A percentile compares a stretch with the other conserved stretches of the same genome.
These are phyloP conservation scores for Melampsora abietis-canadensis DNA, from an alignment of 1,284 basidiomycete species.

Conservation along the genomic window DNA sequence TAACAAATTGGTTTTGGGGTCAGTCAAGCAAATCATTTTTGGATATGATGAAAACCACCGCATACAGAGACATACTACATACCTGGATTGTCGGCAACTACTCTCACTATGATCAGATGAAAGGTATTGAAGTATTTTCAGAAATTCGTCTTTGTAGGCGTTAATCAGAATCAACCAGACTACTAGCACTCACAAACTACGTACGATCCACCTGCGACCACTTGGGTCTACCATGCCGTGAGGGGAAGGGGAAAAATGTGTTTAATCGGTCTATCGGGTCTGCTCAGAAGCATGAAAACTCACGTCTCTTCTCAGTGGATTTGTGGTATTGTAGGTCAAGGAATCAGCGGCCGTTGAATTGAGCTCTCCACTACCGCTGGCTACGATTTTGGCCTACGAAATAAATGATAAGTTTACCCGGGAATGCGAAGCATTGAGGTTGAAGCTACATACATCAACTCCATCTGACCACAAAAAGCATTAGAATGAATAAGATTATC, in stretches of 20 bases:
- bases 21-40: not conserved
- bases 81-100: slow-evolving; percentile 14
- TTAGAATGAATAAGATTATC: too few species aligned
- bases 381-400: slow-evolving; percentile 49
- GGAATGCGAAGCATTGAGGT: not conserved
- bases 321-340: slow-evolving; percentile 49
- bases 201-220: slow-evolving; percentile 24
- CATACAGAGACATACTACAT: not conserved
- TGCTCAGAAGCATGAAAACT: not conserved
- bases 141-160: not conserved
- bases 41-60: too few species aligned
- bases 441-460: slow-evolving; percentile 2
- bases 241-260: slow-evolving; percentile 2
- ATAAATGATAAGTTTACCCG: not conserved
- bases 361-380: slow-evolving; percentile 51
- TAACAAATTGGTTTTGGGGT: not conserved
- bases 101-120: not conserved
- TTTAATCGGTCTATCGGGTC: not conserved
- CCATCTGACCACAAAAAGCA: not conserved
- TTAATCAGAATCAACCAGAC: not conserved
- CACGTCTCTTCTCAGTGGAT: slow-evolving; percentile 54
- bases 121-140: not conserved
- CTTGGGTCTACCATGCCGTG: slow-evolving; percentile 11
- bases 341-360: slow-evolving; percentile 44
- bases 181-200: slow-evolving; percentile 29